Evolutionary conservation across 192 early-diverging fungal genomes (phyloP).

Genomic region (Rhizophagus sp.): DNA sequence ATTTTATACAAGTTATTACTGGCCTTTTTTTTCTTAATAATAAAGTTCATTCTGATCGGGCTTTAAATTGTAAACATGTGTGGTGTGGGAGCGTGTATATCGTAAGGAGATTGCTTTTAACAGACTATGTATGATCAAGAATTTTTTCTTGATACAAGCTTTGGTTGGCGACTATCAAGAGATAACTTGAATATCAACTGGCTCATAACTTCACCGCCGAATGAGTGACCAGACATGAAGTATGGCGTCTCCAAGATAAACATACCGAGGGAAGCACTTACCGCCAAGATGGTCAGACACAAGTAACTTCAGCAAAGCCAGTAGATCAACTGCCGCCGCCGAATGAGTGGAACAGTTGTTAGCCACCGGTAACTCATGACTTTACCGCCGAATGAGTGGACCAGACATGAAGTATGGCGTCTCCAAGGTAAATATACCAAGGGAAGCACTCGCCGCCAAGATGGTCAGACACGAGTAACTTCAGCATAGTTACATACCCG

Average conservation of each 20-base stretch:
- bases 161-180: too few species aligned
- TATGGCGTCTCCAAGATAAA: conserved; percentile 7
- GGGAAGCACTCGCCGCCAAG: not conserved
- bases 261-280: not conserved
- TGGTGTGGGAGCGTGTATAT: too few species aligned
- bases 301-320: conserved; percentile 6
- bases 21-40: too few species aligned
- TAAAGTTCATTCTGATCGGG: too few species aligned
- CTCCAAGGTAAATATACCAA: conserved; percentile 1
- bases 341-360: conserved; percentile 34
- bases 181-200: too few species aligned
- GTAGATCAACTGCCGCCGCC: conserved; percentile 19
- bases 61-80: too few species aligned
- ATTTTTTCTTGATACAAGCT: too few species aligned
- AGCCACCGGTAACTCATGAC: conserved; percentile 34
- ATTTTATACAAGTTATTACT: too few species aligned
- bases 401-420: not conserved
- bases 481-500: not conserved
- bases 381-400: conserved; percentile 32
- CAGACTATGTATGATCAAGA: too few species aligned
- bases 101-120: too few species aligned
- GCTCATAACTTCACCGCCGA: too few species aligned
- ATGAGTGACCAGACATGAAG: not conserved
- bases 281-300: not conserved
- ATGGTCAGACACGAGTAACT: not conserved